Evolutionary conservation across 208 protist species (phyloP), one percentile per base, ranked within the genome.

Genomic region (Acanthamoeba lenticulata): DNA sequence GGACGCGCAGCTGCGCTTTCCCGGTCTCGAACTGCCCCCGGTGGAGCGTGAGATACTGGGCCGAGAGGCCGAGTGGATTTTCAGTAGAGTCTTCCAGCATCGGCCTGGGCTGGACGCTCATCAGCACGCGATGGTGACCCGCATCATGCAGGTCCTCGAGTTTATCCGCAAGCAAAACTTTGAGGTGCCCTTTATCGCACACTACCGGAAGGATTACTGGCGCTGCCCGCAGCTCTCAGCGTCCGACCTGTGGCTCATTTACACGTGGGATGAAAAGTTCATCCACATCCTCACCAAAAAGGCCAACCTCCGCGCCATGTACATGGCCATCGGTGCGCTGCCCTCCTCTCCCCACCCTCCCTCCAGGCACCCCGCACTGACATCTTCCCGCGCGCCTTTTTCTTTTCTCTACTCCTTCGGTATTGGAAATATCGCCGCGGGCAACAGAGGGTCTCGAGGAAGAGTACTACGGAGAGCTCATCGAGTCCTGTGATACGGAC

Each of bases 251-350:
- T 90, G 83, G 83, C 40, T 57, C 34, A 90, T 90, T 13, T 90
- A 90, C 52, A 29, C 69, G 17, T 90, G 83, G 83, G 83, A 90
- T 42, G 83, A 90, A 65, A 90, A 90, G 52, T 90, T 90, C 29
- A 65, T 90, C 21, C 44, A 90, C 49, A 40, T 52, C 19, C 32
- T 90, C 32, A 62, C 45, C 32, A 52, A 65, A n/a, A 90, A 90
- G 52, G 36, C 83, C 27, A 90, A 90, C n/a, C 49, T 90, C 15
- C 44, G 83, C 17, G 15, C 44, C 44, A 90, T 62, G 83, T 90
- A 90, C 83, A 38, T 85, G 36, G 27, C 44, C 40, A 52, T 85
- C n/a, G 74, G 44, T 55, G 27, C 27, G 40, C n/a, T 5, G 9
- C 60, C 19, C 60, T 69, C 11, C 60, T 27, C 27, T n/a, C 6